Evolutionary conservation across 257 asterid species (phyloP), one percentile per base, ranked within the genome.

Genomic region (Solanum rostratum): DNA sequence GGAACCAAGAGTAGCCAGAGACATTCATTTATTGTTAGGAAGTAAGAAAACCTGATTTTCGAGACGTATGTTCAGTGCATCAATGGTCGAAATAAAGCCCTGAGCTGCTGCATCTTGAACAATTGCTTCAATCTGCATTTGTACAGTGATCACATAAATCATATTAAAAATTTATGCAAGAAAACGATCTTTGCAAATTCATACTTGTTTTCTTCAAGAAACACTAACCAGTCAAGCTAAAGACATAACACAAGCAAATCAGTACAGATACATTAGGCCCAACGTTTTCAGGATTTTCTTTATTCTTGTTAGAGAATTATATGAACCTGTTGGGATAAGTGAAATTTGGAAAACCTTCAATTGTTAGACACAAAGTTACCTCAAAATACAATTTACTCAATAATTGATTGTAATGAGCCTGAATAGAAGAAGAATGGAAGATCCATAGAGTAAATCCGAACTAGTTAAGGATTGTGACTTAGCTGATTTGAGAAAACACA

Each of bases 121-220:
- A 74, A 94, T 92, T 68, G 98, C 94, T 88, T 96, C 99, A 83
- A 96, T 90, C 98, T 96, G 85, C 84, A 43, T 85, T 83, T 71
- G 33, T 5, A 46, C 37, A 55, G 20, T 65, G 39, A 84, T 71
- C 62, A 41, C 43, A 74, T 16, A 62, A 55, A 22, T 27, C 60
- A 13, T 15, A 3, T 37, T 10, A 13, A 76, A 27, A 15, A 7
- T 2, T 45, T 24, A 24, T 24, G 60, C 27, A 62, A 76, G 20
- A 24, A 73, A n/a, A 16, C 3, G 1, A 22, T 41, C 57, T 73
- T 76, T 6, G 2, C 50, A 24, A 4, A 76, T 16, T 46, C 14
- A 10, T 49, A 76, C 37, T 76, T 76, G 27, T 49, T 49, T 24
- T 49, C 62, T 76, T 24, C 16, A 76, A 76, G 82, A 76, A 76